Evolutionary conservation across 805 yeast species (phyloP), one percentile per base, ranked within the genome.

Genomic region (Yarrowia sp.): DNA sequence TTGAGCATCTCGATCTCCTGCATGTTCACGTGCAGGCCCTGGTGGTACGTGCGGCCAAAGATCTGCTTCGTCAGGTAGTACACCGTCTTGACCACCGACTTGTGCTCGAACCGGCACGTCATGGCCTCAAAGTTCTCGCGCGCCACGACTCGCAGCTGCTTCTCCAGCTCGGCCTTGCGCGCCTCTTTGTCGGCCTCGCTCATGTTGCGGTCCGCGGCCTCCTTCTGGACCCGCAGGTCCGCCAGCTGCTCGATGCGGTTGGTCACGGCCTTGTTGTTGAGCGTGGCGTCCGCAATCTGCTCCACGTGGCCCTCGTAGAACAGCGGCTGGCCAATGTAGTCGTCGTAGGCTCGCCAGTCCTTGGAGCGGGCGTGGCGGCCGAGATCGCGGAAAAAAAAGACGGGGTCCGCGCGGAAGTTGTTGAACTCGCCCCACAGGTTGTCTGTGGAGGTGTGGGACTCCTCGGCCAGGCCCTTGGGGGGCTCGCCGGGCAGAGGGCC

Each of bases 21-120:
- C 33, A 70, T 64, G 59, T 71, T 68, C 53, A 76, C 73, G 63
- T 76, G 78, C 58, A 77, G 72, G 13, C 80, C 80, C 65, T 76
- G 79, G 65, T 74, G 72, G 65, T 77, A 77, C 33, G 77, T 69
- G 8, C 79, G 67, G 4, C 73, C 68, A 21, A 77, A 70, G 10
- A 73, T 66, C 64, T 76, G 78, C 47, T 75, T 74, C 25, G 74
- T 73, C 22, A 73, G 66, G 60, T 70, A 76, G 63, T 74, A 75
- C 61, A 71, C 68, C 36, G 71, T 60, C 33, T 73, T 68, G 47
- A 74, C 68, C 2, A 70, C 65, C 14, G 64, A 27, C 53, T 70
- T 67, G 64, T 67, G 68, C 25, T 72, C 71, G 55, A 74, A 74
- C 21, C 68, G 66, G 65, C 76, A 74, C 68, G 74, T 67, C 66